Conservation (phyloP, 257 asterid genomes). For the Solanum pennellii region DNA sequence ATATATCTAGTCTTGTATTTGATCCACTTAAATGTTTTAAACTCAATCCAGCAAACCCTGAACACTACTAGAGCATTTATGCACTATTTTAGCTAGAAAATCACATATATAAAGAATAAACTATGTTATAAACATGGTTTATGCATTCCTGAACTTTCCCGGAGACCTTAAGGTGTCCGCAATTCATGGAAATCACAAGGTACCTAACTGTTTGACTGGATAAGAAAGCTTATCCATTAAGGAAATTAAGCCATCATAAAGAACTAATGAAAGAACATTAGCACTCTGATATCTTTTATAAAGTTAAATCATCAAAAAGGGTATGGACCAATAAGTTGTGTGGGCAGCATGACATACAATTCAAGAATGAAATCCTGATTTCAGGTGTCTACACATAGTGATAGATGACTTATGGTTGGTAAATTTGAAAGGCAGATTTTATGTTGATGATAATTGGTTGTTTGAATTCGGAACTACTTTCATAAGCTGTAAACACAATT, state of each 20-base stretch:
- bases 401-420: background rate
- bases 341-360: background rate
- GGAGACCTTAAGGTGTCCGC: background rate
- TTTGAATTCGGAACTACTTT: background rate
- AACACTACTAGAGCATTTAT: background rate
- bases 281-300: background rate
- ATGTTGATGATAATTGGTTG: background rate
- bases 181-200: background rate
- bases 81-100: background rate
- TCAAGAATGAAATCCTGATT: background rate
- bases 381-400: background rate
- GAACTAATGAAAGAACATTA: background rate
- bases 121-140: background rate
- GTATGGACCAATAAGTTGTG: background rate
- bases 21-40: background rate
- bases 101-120: background rate
- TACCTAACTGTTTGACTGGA: background rate
- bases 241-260: background rate
- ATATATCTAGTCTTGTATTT: background rate
- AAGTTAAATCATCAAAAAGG: background rate
- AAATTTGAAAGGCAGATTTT: background rate
- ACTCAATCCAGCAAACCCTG: background rate
- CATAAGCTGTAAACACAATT: background rate
- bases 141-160: background rate
- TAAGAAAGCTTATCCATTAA: background rate